phyloP scores from a whole-genome alignment of 371 early-diverging fungal species.

The Mucor mucedo region DNA sequence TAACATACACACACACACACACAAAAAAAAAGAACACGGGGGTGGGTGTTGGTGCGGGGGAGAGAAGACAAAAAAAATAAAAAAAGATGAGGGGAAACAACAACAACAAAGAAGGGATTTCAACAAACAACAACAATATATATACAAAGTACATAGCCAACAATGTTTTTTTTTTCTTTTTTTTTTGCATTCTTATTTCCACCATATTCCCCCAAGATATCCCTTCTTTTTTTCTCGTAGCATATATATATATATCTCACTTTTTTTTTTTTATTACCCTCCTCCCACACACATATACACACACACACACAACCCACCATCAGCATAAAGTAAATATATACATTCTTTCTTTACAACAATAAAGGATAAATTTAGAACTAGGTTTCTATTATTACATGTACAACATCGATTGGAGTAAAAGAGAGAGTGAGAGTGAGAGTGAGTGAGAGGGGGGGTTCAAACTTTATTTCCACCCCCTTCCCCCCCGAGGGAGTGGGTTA shows the following conservation, averaged over 20 bases:
- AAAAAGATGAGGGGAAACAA: neutral
- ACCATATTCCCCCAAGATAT: neutral
- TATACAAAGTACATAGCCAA: conserved; percentile 12
- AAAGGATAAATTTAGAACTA: neutral
- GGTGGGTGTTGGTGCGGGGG: neutral
- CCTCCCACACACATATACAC: conserved; percentile 11
- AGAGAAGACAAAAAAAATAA: neutral
- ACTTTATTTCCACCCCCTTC: too few species aligned
- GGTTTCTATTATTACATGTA: too few species aligned
- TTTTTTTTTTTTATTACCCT: too few species aligned
- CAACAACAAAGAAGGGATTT: neutral
- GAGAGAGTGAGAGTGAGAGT: neutral
- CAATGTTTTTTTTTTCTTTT: neutral
- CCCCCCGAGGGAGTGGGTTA: too few species aligned
- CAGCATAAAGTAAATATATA: neutral
- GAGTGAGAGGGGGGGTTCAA: too few species aligned
- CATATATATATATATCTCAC: too few species aligned
- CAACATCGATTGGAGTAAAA: neutral
- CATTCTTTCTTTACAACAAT: conserved; percentile 1
- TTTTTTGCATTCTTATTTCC: too few species aligned
- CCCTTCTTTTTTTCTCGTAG: too few species aligned
- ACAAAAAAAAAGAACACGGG: conserved; percentile 1
- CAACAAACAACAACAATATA: neutral
- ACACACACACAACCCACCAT: conserved; percentile 8
- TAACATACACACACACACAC: neutral